A percentile compares a stretch with the other conserved stretches of the same genome.
phyloP scores from a whole-genome alignment of 1,284 basidiomycete genomes.

The Puccinia hordei region DNA sequence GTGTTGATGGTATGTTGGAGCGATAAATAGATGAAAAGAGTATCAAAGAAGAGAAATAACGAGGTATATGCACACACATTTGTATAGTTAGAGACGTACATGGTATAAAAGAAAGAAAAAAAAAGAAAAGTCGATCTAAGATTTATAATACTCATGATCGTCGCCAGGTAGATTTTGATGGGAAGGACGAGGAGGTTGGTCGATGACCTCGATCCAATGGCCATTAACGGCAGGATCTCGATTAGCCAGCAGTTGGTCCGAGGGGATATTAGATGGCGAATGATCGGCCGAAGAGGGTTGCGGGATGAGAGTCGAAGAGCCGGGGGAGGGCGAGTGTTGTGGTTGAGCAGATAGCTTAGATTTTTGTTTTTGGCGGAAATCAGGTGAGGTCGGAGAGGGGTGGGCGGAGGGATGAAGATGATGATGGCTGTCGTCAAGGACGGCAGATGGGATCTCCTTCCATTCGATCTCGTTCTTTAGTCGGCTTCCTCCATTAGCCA shows the following conservation, averaged over 20 bases:
- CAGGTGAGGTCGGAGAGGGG: not conserved
- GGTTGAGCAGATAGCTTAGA: not conserved
- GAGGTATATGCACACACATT: too few species aligned
- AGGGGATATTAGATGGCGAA: not conserved
- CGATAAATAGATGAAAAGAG: too few species aligned
- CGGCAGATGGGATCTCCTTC: slow-evolving; percentile 1
- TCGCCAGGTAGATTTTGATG: too few species aligned
- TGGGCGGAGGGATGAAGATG: not conserved
- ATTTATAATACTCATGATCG: too few species aligned
- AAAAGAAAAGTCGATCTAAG: too few species aligned
- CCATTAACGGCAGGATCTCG: not conserved
- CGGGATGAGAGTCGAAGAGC: not conserved
- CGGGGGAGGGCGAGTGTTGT: not conserved
- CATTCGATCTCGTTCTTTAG: slow-evolving; percentile 47
- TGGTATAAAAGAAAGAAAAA: too few species aligned
- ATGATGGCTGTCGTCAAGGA: too few species aligned
- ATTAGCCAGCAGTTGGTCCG: not conserved
- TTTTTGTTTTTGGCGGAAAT: not conserved
- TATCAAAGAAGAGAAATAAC: too few species aligned
- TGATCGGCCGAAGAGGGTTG: not conserved
- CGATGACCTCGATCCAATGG: slow-evolving; percentile 21
- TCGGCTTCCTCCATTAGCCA: slow-evolving; percentile 22
- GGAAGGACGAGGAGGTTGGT: too few species aligned
- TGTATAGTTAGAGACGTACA: too few species aligned
- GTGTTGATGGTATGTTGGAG: too few species aligned